Conservation (phyloP, 768 basidiomycete genomes). For the Lyophyllum semitale region DNA sequence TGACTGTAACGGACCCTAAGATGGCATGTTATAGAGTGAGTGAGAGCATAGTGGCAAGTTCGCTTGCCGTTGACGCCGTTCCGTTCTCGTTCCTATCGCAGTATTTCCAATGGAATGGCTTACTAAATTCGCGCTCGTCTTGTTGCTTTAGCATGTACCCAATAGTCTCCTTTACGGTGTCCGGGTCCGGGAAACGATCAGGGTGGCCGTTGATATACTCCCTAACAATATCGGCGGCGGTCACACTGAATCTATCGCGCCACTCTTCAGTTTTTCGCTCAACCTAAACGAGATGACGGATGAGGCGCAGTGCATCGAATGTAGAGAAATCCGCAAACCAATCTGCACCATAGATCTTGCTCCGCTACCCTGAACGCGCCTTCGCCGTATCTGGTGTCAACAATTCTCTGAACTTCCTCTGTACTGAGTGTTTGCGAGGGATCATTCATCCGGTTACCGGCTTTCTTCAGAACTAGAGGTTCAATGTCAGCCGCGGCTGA, state of each 20-base stretch:
- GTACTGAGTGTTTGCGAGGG: neutral
- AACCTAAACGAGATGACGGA: neutral
- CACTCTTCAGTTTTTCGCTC: neutral
- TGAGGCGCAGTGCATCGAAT: neutral
- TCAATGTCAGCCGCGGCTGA: neutral
- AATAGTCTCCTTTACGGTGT: neutral
- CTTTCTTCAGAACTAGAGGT: neutral
- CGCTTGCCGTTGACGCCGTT: neutral
- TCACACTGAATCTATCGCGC: neutral
- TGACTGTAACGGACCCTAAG: neutral
- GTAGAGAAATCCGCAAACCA: neutral
- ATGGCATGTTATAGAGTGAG: neutral
- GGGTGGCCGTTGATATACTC: neutral
- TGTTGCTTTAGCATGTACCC: neutral
- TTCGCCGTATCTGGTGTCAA: neutral
- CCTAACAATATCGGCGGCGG: neutral
- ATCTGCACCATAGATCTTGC: neutral
- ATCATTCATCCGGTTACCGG: neutral
- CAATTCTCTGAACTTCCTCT: neutral
- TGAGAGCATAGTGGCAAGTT: neutral
- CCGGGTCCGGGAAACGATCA: neutral
- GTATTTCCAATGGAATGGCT: neutral
- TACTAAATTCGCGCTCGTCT: neutral
- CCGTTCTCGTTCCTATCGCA: neutral
- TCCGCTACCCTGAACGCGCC: neutral